Evolutionary conservation across 2,329 filamentous ascomycete species (phyloP).

Genomic region (Calonectria hongkongensis): DNA sequence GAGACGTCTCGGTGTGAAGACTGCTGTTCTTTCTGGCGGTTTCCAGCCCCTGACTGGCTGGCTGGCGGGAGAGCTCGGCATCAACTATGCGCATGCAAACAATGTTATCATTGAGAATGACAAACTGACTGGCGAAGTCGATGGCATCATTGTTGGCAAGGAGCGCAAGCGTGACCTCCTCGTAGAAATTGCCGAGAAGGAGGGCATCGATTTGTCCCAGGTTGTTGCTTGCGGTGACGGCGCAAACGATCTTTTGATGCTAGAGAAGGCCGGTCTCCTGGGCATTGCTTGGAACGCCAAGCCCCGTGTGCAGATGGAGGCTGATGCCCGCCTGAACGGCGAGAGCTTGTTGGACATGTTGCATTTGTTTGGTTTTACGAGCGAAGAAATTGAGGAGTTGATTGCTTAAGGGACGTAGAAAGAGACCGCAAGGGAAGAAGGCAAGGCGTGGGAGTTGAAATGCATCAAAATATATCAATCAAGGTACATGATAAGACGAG

Average conservation of each 20-base stretch:
- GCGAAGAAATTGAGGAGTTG: slow-evolving; percentile 70
- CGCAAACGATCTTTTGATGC: slow-evolving; percentile 89
- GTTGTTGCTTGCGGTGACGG: slow-evolving; percentile 87
- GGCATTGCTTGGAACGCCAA: slow-evolving; percentile 92
- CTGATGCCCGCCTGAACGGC: slow-evolving; percentile 82
- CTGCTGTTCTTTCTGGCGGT: slow-evolving; percentile 93
- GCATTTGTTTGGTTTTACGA: slow-evolving; percentile 83
- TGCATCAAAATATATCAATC: slow-evolving; percentile 26
- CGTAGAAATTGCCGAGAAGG: slow-evolving; percentile 80
- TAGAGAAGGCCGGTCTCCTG: slow-evolving; percentile 79
- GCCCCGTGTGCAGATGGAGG: slow-evolving; percentile 86
- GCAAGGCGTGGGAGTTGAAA: slow-evolving; percentile 38
- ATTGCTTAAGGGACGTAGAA: slow-evolving; percentile 44
- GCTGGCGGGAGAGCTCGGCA: slow-evolving; percentile 86
- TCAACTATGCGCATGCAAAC: slow-evolving; percentile 94
- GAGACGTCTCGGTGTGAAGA: slow-evolving; percentile 87
- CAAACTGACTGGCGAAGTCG: slow-evolving; percentile 82
- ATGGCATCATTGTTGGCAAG: slow-evolving; percentile 83
- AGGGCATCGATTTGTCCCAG: slow-evolving; percentile 79
- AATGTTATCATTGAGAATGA: slow-evolving; percentile 80
- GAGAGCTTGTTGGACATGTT: slow-evolving; percentile 82
- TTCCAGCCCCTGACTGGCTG: slow-evolving; percentile 93
- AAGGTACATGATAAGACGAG: slow-evolving; percentile 40
- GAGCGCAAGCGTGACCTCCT: slow-evolving; percentile 84
- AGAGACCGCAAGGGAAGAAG: slow-evolving; percentile 33